These are phyloP conservation scores for Porodaedalea pini DNA, from an alignment of 1,284 basidiomycete species.

Conservation along the genomic window DNA sequence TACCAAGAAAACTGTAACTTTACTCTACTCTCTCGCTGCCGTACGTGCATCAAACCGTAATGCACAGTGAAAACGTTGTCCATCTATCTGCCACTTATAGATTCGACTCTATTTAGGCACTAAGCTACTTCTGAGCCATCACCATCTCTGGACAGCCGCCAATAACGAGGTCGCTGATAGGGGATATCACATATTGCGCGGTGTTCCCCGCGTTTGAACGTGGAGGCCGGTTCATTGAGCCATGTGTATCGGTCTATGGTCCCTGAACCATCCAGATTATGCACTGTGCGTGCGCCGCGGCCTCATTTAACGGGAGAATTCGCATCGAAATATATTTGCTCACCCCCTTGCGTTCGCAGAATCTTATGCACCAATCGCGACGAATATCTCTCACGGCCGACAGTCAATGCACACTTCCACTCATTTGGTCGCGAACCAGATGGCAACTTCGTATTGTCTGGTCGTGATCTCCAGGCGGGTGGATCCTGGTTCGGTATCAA, in stretches of 20 bases:
- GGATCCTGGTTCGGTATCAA: slow-evolving; percentile 78
- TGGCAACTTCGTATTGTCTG: slow-evolving; percentile 55
- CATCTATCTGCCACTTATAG: background rate
- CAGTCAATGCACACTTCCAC: slow-evolving; percentile 60
- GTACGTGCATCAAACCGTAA: background rate
- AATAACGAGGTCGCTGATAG: background rate
- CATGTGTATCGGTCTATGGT: slow-evolving; percentile 79
- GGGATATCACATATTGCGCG: background rate
- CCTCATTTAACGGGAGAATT: background rate
- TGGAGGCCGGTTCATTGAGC: too few relatives aligned
- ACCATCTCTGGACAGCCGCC: background rate
- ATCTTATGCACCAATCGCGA: slow-evolving; percentile 75
- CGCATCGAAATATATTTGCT: too few relatives aligned
- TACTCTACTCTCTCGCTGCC: too few relatives aligned
- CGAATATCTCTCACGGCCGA: slow-evolving; percentile 66
- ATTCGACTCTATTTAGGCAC: background rate
- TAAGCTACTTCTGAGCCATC: background rate
- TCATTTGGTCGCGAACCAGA: slow-evolving; percentile 30
- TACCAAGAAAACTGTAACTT: too few relatives aligned
- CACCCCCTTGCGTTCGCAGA: slow-evolving; percentile 35
- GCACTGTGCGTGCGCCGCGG: slow-evolving; percentile 55
- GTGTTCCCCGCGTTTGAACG: background rate
- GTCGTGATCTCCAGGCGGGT: slow-evolving; percentile 64
- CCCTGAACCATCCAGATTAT: slow-evolving; percentile 69
- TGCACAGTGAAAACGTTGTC: background rate